A percentile compares a stretch with the other conserved stretches of the same genome.
These are phyloP conservation scores for Nicotiana obtusifolia DNA, from an alignment of 257 asterid species.

Conservation along the genomic window DNA sequence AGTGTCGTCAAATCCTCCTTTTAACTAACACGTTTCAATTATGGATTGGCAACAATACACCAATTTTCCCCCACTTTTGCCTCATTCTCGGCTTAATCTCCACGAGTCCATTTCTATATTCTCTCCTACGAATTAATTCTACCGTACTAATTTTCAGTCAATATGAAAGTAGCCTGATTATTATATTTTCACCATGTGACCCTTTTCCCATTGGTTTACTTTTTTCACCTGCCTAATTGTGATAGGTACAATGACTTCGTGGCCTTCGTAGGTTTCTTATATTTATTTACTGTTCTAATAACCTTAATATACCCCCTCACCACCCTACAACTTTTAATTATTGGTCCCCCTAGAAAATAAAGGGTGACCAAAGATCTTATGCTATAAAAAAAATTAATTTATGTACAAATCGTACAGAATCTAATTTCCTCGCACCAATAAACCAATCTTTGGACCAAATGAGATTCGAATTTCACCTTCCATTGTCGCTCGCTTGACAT, in stretches of 20 bases:
- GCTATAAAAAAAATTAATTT: not conserved
- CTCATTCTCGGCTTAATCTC: not conserved
- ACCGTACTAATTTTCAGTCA: not conserved
- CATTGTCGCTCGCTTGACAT: not conserved
- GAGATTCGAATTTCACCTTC: not conserved
- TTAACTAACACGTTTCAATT: not conserved
- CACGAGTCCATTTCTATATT: not conserved
- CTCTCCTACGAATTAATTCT: too few relatives aligned
- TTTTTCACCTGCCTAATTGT: not conserved
- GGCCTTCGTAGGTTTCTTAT: not conserved
- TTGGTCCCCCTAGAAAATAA: not conserved
- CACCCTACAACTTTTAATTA: not conserved
- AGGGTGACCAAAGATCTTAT: not conserved
- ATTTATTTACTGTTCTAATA: not conserved
- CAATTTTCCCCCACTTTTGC: not conserved
- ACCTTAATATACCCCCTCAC: not conserved
- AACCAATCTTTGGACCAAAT: not conserved
- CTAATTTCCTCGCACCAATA: not conserved
- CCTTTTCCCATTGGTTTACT: not conserved
- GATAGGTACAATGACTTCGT: not conserved
- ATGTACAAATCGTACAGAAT: not conserved
- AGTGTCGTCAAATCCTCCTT: not conserved
- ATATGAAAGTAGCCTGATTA: not conserved
- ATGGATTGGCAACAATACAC: not conserved
- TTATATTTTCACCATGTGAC: not conserved